A percentile compares a stretch with the other conserved stretches of the same genome.
Conservation (phyloP, 257 asterid species). For the Scutellaria barbata region DNA sequence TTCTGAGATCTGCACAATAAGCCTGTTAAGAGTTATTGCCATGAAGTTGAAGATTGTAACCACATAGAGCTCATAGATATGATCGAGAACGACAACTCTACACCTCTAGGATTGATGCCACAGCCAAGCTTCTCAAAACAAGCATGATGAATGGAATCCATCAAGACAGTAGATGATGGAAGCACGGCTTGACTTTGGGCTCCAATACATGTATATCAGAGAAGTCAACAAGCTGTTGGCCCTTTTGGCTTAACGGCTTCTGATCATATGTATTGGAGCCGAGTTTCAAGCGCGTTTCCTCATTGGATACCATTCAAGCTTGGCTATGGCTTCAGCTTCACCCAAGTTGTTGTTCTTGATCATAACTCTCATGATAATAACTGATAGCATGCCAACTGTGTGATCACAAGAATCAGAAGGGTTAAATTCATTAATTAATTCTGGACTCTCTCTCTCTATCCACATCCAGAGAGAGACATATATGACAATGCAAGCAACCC, state of each 20-base stretch:
- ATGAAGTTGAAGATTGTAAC: slow-evolving; percentile 18
- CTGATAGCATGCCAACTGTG: background rate
- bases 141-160: slow-evolving; percentile 49
- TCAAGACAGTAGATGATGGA: slow-evolving; percentile 37
- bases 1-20: slow-evolving; percentile 25
- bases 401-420: no score
- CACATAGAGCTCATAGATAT: slow-evolving; percentile 32
- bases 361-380: background rate
- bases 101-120: slow-evolving; percentile 23
- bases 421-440: no score
- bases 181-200: slow-evolving; percentile 41
- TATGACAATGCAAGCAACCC: slow-evolving; percentile 46
- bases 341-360: slow-evolving; percentile 33
- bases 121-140: slow-evolving; percentile 43
- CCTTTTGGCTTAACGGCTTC: no score
- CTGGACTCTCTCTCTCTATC: no score
- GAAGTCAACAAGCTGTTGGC: slow-evolving; percentile 8
- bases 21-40: slow-evolving; percentile 24
- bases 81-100: slow-evolving; percentile 40
- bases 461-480: background rate
- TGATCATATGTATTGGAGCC: no score
- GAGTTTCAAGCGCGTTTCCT: no score
- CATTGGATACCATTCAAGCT: no score
- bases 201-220: slow-evolving; percentile 47
- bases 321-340: background rate